Conservation (phyloP, 495 filamentous ascomycete species). For the Clohesyomyces aquaticus region DNA sequence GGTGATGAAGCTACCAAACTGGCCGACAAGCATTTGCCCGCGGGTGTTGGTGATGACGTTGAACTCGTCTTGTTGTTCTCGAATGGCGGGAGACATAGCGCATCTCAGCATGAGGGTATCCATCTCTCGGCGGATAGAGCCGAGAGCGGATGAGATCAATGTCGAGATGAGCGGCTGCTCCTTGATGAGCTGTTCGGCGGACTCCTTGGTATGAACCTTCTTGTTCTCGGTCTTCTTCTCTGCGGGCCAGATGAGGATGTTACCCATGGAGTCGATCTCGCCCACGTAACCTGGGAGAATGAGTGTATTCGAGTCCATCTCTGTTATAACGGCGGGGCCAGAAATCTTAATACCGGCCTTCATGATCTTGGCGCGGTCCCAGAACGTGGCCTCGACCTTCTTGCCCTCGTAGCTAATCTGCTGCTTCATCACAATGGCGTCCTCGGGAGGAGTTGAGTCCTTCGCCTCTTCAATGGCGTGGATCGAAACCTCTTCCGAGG, state of each 20-base stretch:
- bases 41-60: constrained; percentile 55
- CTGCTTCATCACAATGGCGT: constrained; percentile 41
- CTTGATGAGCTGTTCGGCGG: constrained; percentile 46
- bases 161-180: constrained; percentile 39
- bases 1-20: constrained; percentile 58
- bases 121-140: constrained; percentile 56
- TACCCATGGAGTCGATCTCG: constrained; percentile 52
- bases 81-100: constrained; percentile 57
- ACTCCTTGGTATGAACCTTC: constrained; percentile 35
- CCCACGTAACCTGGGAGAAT: constrained; percentile 54
- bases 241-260: constrained; percentile 53
- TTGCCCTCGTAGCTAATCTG: constrained; percentile 51
- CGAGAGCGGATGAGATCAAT: constrained; percentile 52
- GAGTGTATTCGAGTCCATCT: constrained; percentile 58
- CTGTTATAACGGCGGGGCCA: constrained; percentile 55
- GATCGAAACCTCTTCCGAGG: constrained; percentile 48
- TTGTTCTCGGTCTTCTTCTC: constrained; percentile 40
- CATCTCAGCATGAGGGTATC: constrained; percentile 57
- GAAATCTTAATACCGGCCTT: constrained; percentile 48
- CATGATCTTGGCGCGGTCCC: constrained; percentile 52
- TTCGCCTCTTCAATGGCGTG: constrained; percentile 44
- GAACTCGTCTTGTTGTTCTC: constrained; percentile 59
- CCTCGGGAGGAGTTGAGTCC: constrained; percentile 41
- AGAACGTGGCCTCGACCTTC: constrained; percentile 48
- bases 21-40: constrained; percentile 57